Evolutionary conservation across 2,329 filamentous ascomycete species (phyloP).

Genomic region (Coniochaeta sp.): DNA sequence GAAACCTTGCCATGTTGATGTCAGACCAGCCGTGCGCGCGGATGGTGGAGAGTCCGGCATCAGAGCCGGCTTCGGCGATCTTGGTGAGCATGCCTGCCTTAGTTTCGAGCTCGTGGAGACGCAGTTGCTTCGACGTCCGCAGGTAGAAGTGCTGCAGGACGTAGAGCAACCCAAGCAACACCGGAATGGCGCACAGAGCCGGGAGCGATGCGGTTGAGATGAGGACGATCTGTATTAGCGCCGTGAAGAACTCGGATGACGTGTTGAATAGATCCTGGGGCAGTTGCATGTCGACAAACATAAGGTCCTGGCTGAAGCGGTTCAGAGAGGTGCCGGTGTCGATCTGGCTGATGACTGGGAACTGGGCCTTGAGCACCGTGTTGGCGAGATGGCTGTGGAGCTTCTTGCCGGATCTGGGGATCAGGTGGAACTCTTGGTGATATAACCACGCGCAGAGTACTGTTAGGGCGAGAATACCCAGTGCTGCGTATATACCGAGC

Average conservation of each 20-base stretch:
- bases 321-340: constrained; percentile 18
- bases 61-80: constrained; percentile 35
- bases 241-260: constrained; percentile 9
- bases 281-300: constrained; percentile 14
- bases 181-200: constrained; percentile 30
- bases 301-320: constrained; percentile 19
- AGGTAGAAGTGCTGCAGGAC: constrained; percentile 36
- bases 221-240: constrained; percentile 30
- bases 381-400: constrained; percentile 39
- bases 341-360: constrained; percentile 14
- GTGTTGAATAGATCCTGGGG: constrained; percentile 13
- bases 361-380: constrained; percentile 30
- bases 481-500: constrained; percentile 13
- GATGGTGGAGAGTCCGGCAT: constrained; percentile 33
- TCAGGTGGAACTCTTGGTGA: constrained; percentile 11
- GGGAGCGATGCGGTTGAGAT: constrained; percentile 30
- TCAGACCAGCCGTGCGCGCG: constrained; percentile 41
- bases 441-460: constrained; percentile 5
- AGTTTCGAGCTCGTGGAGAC: constrained; percentile 38
- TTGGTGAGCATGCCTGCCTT: constrained; percentile 38
- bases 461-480: constrained; percentile 9
- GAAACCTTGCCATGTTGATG: constrained; percentile 28
- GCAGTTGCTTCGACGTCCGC: constrained; percentile 38
- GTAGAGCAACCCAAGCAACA: constrained; percentile 29
- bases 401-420: constrained; percentile 39